Evolutionary conservation across 345 rosid genomes (phyloP).

Genomic region (Clarkia xantiana): DNA sequence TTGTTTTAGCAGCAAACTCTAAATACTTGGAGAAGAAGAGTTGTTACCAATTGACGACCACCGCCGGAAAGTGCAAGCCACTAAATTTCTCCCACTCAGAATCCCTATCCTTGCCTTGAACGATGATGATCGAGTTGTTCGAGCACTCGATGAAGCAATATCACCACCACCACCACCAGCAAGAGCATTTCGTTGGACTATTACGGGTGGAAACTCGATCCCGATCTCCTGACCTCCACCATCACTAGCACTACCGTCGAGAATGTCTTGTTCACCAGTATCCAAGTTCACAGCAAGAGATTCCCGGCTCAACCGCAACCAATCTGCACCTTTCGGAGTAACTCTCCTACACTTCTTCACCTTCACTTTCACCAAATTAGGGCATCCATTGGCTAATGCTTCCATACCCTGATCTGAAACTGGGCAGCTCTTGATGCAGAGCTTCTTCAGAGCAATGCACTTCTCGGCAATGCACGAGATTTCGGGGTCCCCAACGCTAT

Average conservation of each 20-base stretch:
- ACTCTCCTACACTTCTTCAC: conserved; percentile 73
- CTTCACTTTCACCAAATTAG: conserved; percentile 65
- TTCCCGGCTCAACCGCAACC: conserved; percentile 18
- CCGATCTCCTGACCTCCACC: conserved; percentile 39
- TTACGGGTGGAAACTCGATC: conserved; percentile 28
- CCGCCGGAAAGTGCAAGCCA: conserved; percentile 66
- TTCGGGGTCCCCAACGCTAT: conserved; percentile 56
- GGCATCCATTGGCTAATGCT: conserved; percentile 59
- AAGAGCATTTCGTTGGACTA: neutral
- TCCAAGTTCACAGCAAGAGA: conserved; percentile 49
- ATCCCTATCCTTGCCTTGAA: conserved; percentile 55
- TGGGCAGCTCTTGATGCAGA: conserved; percentile 59
- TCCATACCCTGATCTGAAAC: conserved; percentile 50
- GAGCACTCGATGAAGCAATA: conserved; percentile 21
- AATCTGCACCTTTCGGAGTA: conserved; percentile 20
- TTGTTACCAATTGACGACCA: conserved; percentile 29
- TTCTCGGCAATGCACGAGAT: conserved; percentile 50
- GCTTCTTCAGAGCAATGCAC: conserved; percentile 60
- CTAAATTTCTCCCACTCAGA: conserved; percentile 52
- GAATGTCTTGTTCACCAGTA: conserved; percentile 31
- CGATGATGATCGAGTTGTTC: conserved; percentile 33
- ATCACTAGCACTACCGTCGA: conserved; percentile 37
- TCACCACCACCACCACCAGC: conserved; percentile 15
- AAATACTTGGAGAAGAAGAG: conserved; percentile 27
- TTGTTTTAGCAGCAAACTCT: too few relatives aligned